phyloP scores from a whole-genome alignment of 257 asterid genomes.

The Rehmannia glutinosa region DNA sequence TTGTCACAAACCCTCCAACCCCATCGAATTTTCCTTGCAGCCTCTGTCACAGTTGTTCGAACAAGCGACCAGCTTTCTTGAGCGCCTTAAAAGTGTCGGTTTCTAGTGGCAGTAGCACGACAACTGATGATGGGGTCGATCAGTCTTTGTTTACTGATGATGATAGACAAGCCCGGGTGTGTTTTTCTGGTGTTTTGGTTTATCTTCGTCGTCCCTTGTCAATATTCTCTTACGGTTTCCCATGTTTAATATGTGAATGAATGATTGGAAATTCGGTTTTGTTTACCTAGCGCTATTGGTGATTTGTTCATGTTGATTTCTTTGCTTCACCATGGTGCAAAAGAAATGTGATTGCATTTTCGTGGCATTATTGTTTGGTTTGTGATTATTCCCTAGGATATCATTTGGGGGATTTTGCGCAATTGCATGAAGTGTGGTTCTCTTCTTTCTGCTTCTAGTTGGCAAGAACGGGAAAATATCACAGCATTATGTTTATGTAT shows the following conservation, averaged over 20 bases:
- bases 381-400: neutral
- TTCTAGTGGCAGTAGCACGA: conserved; percentile 45
- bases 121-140: conserved; percentile 37
- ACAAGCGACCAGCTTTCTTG: conserved; percentile 36
- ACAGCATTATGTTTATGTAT: neutral
- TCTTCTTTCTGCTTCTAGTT: neutral
- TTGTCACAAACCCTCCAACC: conserved; percentile 13
- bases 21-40: conserved; percentile 29
- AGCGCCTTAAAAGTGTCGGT: conserved; percentile 50
- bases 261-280: neutral
- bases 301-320: too few relatives aligned
- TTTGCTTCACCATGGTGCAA: too few relatives aligned
- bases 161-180: conserved; percentile 63
- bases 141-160: conserved; percentile 42
- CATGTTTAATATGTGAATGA: neutral
- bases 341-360: neutral
- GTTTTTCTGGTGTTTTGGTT: conserved; percentile 22
- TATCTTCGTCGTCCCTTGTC: neutral
- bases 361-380: neutral
- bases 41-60: conserved; percentile 23
- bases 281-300: neutral
- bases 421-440: neutral
- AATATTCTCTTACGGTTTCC: neutral
- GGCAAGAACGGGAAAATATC: neutral
- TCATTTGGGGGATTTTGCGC: neutral